phyloP scores from a whole-genome alignment of 2,329 filamentous ascomycete genomes.

The Cylindrodendrum hubeiense region DNA sequence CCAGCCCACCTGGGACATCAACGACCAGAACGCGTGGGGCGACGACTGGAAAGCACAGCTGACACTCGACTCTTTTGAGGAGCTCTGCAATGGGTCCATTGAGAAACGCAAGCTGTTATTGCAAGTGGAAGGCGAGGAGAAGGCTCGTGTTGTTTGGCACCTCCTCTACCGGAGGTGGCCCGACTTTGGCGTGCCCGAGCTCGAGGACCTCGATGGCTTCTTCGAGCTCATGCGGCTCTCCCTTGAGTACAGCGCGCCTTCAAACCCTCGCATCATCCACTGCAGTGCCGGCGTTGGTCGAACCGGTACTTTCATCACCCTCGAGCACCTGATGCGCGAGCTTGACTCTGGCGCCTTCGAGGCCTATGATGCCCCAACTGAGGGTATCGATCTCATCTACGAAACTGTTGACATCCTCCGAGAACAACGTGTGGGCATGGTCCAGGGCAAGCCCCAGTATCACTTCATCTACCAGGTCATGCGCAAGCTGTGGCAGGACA shows the following conservation, averaged over 20 bases:
- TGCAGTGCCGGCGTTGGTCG: constrained; percentile 94
- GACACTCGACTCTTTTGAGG: constrained; percentile 73
- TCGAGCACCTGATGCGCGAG: constrained; percentile 92
- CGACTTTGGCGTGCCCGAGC: constrained; percentile 85
- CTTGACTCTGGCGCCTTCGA: constrained; percentile 80
- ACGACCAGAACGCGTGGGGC: constrained; percentile 73
- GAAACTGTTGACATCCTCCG: constrained; percentile 84
- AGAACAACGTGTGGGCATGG: constrained; percentile 94
- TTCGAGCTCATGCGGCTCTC: constrained; percentile 78
- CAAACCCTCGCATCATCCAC: constrained; percentile 81
- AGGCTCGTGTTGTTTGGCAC: constrained; percentile 79
- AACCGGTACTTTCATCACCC: constrained; percentile 93
- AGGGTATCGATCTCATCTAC: constrained; percentile 74
- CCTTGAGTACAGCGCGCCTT: constrained; percentile 65
- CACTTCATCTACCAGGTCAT: constrained; percentile 90
- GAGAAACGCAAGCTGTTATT: constrained; percentile 81
- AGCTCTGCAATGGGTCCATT: constrained; percentile 67
- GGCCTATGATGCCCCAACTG: constrained; percentile 52
- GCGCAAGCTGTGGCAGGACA: constrained; percentile 78
- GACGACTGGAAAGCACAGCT: constrained; percentile 78
- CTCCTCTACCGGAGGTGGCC: constrained; percentile 90
- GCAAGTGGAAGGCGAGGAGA: constrained; percentile 59
- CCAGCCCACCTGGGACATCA: constrained; percentile 67
- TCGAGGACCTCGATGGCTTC: constrained; percentile 75
- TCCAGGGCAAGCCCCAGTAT: constrained; percentile 88